Evolutionary conservation across 345 rosid genomes (phyloP).

Genomic region (Ceriops tagal): DNA sequence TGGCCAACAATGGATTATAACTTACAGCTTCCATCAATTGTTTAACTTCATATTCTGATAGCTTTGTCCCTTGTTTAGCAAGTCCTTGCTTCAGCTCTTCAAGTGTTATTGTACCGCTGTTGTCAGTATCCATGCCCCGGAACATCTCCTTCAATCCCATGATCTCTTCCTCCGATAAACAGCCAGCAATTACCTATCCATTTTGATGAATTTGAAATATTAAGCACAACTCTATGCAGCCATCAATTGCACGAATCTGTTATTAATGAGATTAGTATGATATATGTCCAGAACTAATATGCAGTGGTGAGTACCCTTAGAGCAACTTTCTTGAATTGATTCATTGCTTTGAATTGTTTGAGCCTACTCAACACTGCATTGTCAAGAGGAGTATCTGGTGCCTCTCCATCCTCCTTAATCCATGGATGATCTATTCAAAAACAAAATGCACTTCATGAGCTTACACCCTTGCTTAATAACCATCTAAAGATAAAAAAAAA

Average conservation of each 20-base stretch:
- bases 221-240: background rate
- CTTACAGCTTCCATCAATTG: conserved; percentile 97
- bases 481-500: background rate
- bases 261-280: no score
- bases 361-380: conserved; percentile 67
- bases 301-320: conserved; percentile 39
- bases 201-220: background rate
- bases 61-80: conserved; percentile 85
- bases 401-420: conserved; percentile 82
- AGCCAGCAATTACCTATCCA: conserved; percentile 83
- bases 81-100: conserved; percentile 92
- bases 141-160: conserved; percentile 98
- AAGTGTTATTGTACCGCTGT: conserved; percentile 87
- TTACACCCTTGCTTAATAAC: no score
- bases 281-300: no score
- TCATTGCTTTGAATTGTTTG: conserved; percentile 79
- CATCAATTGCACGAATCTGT: no score
- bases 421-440: conserved; percentile 54
- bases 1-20: background rate
- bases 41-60: conserved; percentile 77
- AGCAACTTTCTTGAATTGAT: conserved; percentile 76
- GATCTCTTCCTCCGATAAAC: conserved; percentile 95
- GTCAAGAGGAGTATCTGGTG: conserved; percentile 80
- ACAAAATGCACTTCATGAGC: background rate
- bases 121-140: conserved; percentile 77